phyloP scores from a whole-genome alignment of 805 yeast species.

The Yarrowia porcina region DNA sequence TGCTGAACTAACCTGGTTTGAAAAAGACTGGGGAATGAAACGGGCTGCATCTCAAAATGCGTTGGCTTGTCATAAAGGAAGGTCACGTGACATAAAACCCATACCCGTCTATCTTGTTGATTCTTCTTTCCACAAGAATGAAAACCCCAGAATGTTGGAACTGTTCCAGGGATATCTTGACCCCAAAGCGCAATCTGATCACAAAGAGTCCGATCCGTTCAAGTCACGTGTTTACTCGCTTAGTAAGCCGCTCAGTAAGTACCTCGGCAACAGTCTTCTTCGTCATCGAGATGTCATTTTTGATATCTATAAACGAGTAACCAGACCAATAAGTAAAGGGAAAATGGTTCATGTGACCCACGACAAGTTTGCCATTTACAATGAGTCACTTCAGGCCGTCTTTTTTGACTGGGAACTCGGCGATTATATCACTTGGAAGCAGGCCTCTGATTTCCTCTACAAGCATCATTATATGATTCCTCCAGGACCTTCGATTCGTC shows the following conservation, averaged over 20 bases:
- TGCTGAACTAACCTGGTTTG: not conserved
- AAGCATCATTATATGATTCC: not conserved
- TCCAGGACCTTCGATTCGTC: not conserved
- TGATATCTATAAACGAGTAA: not conserved
- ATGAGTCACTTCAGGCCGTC: not conserved
- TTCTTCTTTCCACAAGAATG: too few relatives aligned
- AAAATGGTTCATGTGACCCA: too few relatives aligned
- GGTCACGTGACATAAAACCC: not conserved
- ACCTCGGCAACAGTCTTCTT: not conserved
- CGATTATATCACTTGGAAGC: not conserved
- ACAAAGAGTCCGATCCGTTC: not conserved
- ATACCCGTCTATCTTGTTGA: not conserved
- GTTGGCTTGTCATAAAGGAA: too few relatives aligned
- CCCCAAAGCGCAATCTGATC: too few relatives aligned
- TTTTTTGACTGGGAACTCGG: not conserved
- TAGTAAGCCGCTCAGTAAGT: not conserved
- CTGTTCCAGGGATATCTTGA: too few relatives aligned
- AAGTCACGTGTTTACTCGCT: not conserved
- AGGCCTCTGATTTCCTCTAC: not conserved
- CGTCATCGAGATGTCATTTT: not conserved
- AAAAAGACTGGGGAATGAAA: not conserved
- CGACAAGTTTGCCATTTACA: not conserved
- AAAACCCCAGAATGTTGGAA: too few relatives aligned
- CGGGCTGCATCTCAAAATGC: too few relatives aligned
- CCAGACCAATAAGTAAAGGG: not conserved